Evolutionary conservation across 345 rosid species (phyloP).

Genomic region (Microthlaspi erraticum): DNA sequence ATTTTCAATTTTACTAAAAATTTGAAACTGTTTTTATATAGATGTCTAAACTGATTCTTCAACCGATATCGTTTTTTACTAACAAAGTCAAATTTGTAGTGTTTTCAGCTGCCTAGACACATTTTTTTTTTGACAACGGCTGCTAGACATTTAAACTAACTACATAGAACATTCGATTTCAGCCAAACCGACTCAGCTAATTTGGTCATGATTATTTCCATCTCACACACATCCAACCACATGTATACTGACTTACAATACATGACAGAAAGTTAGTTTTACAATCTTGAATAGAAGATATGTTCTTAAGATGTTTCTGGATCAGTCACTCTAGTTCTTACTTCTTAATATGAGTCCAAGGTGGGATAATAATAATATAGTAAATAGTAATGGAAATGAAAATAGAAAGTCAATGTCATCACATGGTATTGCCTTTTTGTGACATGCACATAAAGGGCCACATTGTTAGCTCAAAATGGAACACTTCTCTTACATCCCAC

Average conservation of each 20-base stretch:
- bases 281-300: conserved; percentile 13
- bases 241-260: not conserved
- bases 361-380: conserved; percentile 4
- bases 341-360: not conserved
- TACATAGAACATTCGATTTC: too few species aligned
- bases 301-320: not conserved
- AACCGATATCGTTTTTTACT: too few species aligned
- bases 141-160: too few species aligned
- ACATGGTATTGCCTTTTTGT: conserved; percentile 68
- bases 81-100: too few species aligned
- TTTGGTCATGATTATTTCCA: too few species aligned
- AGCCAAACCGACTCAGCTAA: too few species aligned
- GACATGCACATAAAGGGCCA: conserved; percentile 74
- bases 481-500: conserved; percentile 67
- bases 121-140: too few species aligned
- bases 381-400: conserved; percentile 4
- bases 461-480: conserved; percentile 45
- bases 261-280: not conserved
- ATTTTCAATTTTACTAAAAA: too few species aligned
- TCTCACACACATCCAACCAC: too few species aligned
- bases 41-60: too few species aligned
- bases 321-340: conserved; percentile 20
- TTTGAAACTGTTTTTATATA: too few species aligned
- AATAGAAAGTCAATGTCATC: conserved; percentile 47
- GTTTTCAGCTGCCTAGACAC: too few species aligned